A percentile compares a stretch with the other conserved stretches of the same genome.
Evolutionary conservation across 176 grass and related monocot species (phyloP).

Genomic region (Leersia perrieri): DNA sequence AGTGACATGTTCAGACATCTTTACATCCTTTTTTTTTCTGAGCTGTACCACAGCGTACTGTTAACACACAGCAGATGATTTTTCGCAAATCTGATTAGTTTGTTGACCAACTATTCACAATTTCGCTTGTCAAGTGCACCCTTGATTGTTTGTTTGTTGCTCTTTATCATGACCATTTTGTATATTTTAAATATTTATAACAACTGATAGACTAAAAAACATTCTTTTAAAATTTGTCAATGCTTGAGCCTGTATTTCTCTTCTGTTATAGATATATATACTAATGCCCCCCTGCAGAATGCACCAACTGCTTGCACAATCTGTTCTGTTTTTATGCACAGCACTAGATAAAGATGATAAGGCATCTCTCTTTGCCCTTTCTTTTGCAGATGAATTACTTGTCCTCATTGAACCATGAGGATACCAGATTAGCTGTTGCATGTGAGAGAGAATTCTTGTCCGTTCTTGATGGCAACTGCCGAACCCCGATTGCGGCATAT

Average conservation of each 20-base stretch:
- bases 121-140: background rate
- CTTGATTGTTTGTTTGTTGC: conserved; percentile 1
- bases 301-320: background rate
- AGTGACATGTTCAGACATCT: background rate
- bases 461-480: conserved; percentile 89
- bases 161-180: conserved; percentile 13
- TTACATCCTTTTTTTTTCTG: background rate
- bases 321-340: conserved; percentile 1
- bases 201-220: background rate
- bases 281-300: background rate
- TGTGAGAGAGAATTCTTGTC: conserved; percentile 93
- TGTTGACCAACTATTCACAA: background rate
- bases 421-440: conserved; percentile 91
- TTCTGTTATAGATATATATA: background rate
- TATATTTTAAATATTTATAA: background rate
- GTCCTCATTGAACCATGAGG: conserved; percentile 83
- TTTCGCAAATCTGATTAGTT: background rate
- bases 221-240: background rate
- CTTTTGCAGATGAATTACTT: conserved; percentile 71
- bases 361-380: background rate
- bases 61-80: background rate
- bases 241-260: background rate
- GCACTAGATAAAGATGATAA: background rate
- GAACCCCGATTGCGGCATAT: conserved; percentile 93
- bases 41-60: background rate